Evolutionary conservation across 805 yeast species (phyloP).

Genomic region (Wickerhamiella sorbophila): DNA sequence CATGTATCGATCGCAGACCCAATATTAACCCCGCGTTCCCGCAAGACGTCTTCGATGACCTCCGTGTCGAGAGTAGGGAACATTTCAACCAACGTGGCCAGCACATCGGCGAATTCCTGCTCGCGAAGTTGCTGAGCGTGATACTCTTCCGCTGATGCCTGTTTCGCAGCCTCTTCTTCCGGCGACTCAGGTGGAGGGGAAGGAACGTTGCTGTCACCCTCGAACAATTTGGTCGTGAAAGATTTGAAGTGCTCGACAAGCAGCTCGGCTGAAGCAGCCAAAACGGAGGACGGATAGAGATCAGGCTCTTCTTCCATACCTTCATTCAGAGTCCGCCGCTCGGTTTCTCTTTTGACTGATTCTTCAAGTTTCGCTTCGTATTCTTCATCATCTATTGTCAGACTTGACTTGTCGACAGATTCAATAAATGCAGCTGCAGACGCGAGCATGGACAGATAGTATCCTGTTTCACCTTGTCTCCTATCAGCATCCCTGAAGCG

Average conservation of each 20-base stretch:
- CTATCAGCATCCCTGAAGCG: conserved; percentile 64
- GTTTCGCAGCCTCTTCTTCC: conserved; percentile 25
- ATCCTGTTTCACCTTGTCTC: conserved; percentile 76
- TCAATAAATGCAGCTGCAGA: conserved; percentile 76
- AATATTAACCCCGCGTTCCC: conserved; percentile 47
- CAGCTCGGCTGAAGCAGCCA: conserved; percentile 33
- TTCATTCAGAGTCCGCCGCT: conserved; percentile 13
- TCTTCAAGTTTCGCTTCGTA: conserved; percentile 32
- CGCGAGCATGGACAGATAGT: conserved; percentile 77
- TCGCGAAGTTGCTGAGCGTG: conserved; percentile 28
- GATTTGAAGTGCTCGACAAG: conserved; percentile 35
- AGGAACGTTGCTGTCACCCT: conserved; percentile 16
- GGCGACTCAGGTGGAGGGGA: conserved; percentile 12
- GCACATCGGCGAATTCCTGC: conserved; percentile 34
- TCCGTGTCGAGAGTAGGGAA: conserved; percentile 63
- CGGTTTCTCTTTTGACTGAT: conserved; percentile 29
- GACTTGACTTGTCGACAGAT: conserved; percentile 38
- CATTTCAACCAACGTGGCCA: conserved; percentile 44
- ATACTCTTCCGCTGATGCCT: conserved; percentile 27
- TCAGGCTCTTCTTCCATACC: conserved; percentile 1
- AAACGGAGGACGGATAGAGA: conserved; percentile 21
- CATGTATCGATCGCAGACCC: conserved; percentile 64
- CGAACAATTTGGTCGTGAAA: conserved; percentile 25
- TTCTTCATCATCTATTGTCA: conserved; percentile 50
- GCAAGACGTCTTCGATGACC: conserved; percentile 54